phyloP scores from a whole-genome alignment of 2,329 filamentous ascomycete genomes.

The Pseudonectria foliicola region DNA sequence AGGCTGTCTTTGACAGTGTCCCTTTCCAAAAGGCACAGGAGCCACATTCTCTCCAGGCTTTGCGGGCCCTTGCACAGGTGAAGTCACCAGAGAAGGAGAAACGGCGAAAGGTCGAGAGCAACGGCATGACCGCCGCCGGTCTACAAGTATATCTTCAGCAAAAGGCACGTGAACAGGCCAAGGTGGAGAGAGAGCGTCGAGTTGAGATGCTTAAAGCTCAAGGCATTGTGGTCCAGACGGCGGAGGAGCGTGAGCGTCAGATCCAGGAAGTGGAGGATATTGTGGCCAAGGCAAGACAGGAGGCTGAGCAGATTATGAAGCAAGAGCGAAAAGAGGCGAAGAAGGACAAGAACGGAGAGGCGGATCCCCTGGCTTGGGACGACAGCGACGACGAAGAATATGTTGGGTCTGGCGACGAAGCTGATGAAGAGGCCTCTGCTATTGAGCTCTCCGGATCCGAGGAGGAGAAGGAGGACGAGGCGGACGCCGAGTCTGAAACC shows the following conservation, averaged over 20 bases:
- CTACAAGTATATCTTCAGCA: constrained; percentile 62
- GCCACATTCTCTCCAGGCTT: constrained; percentile 53
- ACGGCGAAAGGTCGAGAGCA: constrained; percentile 36
- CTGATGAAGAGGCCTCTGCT: constrained; percentile 31
- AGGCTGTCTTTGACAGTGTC: constrained; percentile 62
- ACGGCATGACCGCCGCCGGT: constrained; percentile 60
- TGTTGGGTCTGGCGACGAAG: constrained; percentile 30
- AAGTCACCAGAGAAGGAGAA: constrained; percentile 52
- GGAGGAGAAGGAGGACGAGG: constrained; percentile 34
- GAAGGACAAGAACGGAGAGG: constrained; percentile 46
- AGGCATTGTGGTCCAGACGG: constrained; percentile 74
- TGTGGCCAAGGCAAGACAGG: constrained; percentile 72
- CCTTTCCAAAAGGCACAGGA: constrained; percentile 58
- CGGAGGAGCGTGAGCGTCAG: constrained; percentile 78
- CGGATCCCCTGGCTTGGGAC: constrained; percentile 48
- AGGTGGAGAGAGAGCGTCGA: constrained; percentile 66
- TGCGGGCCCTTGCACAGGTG: constrained; percentile 70
- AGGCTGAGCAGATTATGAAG: constrained; percentile 68
- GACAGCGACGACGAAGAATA: constrained; percentile 50
- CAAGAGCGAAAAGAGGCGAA: constrained; percentile 69
- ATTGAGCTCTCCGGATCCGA: constrained; percentile 41
- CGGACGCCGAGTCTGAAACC: constrained; percentile 31
- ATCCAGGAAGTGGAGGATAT: constrained; percentile 81
- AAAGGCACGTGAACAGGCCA: constrained; percentile 73
- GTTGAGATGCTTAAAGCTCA: constrained; percentile 70